Base-by-base conservation (phyloP, 2,329 filamentous ascomycete species). In the Claviceps citrina region DNA sequence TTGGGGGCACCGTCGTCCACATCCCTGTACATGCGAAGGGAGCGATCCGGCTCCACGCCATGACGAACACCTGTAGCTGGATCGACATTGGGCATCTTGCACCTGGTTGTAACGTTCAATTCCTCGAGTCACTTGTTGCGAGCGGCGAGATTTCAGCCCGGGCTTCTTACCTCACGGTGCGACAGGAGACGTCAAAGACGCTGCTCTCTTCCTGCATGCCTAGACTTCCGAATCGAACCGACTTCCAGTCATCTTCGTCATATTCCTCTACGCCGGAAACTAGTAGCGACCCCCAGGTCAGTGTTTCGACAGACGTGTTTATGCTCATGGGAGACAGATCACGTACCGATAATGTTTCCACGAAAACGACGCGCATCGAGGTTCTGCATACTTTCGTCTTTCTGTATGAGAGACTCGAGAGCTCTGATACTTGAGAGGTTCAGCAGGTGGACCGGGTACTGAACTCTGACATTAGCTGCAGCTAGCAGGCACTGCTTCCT, bases 1-100 rank as follows among this genome's bases (percentile, higher is more conserved):
- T 61, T 64, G 22, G 70, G 69, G 0, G 71, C 70, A 2, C 77
- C 77, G 16, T 65, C 58, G 52, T 81, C 78, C 19, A 81, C 71
- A 8, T 71, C 63, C 10, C 78, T 67, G 46, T 70, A 68, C 44
- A 67, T 67, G 26, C 73, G 62, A 43, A 82, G 59, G 0, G 76
- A 72, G 39, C 59, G 63, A 50, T 76, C 71, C 0, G 78, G 74
- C 56, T 80, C 69, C 24, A 58, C 54, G 18, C 54, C 52, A 51
- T 79, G 72, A 18, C 67, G 66, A 30, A 67, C 51, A n/a, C 71
- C 81, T 5, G 64, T 76, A 15, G 63, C 62, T 0, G 70, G 78
- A 53, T 84, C 68, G 1, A 83, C 76, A 48, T 84, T 84, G 16
- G 79, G 79, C 48, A 85, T 56, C 49, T 76, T 81, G 60, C 81